phyloP scores from a whole-genome alignment of 805 yeast genomes.

The Starmerella cellae region DNA sequence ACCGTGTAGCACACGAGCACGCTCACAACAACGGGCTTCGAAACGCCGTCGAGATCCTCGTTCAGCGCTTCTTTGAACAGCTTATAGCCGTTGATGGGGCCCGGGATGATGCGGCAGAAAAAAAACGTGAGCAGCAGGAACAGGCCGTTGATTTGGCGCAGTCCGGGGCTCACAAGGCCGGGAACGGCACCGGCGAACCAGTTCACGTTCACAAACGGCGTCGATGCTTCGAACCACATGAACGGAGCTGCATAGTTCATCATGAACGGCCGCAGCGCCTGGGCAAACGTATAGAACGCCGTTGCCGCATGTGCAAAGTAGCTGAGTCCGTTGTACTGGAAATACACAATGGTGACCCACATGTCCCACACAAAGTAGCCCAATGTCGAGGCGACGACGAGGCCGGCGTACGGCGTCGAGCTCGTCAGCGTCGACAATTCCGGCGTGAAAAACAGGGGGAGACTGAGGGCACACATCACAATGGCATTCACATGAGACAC shows the following conservation, averaged over 20 bases:
- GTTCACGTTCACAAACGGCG: slow-evolving; percentile 88
- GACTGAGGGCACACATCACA: slow-evolving; percentile 43
- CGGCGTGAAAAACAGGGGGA: slow-evolving; percentile 54
- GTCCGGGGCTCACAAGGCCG: slow-evolving; percentile 43
- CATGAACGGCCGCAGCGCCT: slow-evolving; percentile 58
- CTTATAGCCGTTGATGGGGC: slow-evolving; percentile 52
- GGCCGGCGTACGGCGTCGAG: slow-evolving; percentile 58
- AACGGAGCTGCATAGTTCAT: slow-evolving; percentile 74
- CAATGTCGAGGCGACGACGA: slow-evolving; percentile 54
- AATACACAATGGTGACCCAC: slow-evolving; percentile 50
- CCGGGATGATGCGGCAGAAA: slow-evolving; percentile 72
- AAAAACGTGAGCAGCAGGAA: slow-evolving; percentile 58
- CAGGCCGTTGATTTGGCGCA: slow-evolving; percentile 58
- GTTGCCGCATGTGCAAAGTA: slow-evolving; percentile 75
- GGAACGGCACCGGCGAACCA: slow-evolving; percentile 82
- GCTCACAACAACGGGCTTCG: slow-evolving; percentile 35
- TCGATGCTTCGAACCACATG: slow-evolving; percentile 71
- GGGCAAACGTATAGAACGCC: slow-evolving; percentile 58
- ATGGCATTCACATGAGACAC: slow-evolving; percentile 79
- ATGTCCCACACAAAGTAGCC: slow-evolving; percentile 94
- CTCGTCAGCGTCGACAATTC: slow-evolving; percentile 50
- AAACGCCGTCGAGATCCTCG: slow-evolving; percentile 29
- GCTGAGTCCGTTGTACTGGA: slow-evolving; percentile 61
- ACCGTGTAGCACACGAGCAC: slow-evolving; percentile 47
- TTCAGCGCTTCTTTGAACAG: slow-evolving; percentile 27